Evolutionary conservation across 83 land plant species (phyloP).

Genomic region (Picea mariana): DNA sequence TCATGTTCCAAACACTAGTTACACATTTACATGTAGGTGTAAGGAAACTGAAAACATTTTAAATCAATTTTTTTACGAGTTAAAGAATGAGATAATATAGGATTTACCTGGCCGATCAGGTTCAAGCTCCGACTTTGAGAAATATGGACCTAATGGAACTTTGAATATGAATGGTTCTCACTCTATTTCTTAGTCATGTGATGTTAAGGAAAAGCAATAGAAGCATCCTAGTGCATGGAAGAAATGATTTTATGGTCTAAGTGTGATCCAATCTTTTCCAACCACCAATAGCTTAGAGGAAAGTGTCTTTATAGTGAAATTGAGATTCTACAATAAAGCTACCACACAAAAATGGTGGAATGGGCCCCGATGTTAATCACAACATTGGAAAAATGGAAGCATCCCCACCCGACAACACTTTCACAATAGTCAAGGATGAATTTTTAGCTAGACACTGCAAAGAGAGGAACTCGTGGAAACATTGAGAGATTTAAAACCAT

Average conservation of each 20-base stretch:
- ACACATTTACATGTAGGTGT: not conserved
- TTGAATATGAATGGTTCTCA: not conserved
- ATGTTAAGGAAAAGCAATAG: slow-evolving; percentile 53
- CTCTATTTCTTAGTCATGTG: not conserved
- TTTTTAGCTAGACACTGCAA: not conserved
- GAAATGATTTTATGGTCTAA: slow-evolving; percentile 38
- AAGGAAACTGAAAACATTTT: slow-evolving; percentile 50
- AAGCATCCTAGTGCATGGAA: slow-evolving; percentile 42
- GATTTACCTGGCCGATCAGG: slow-evolving; percentile 24
- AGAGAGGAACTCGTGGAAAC: not conserved
- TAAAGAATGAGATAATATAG: slow-evolving; percentile 55
- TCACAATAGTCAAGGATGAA: not conserved
- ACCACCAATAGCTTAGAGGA: slow-evolving; percentile 25
- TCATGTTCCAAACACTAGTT: slow-evolving; percentile 24
- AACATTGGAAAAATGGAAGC: slow-evolving; percentile 45
- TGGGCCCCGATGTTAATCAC: slow-evolving; percentile 47
- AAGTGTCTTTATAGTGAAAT: slow-evolving; percentile 35
- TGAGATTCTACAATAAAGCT: slow-evolving; percentile 17
- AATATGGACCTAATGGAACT: slow-evolving; percentile 13
- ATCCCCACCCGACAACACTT: not conserved
- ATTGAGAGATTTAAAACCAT: not conserved
- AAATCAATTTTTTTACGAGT: slow-evolving; percentile 65
- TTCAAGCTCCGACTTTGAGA: not conserved
- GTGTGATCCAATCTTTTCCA: slow-evolving; percentile 36
- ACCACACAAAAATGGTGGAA: slow-evolving; percentile 52